Evolutionary conservation across 257 asterid species (phyloP).

Genomic region (Solanum dulcamara): DNA sequence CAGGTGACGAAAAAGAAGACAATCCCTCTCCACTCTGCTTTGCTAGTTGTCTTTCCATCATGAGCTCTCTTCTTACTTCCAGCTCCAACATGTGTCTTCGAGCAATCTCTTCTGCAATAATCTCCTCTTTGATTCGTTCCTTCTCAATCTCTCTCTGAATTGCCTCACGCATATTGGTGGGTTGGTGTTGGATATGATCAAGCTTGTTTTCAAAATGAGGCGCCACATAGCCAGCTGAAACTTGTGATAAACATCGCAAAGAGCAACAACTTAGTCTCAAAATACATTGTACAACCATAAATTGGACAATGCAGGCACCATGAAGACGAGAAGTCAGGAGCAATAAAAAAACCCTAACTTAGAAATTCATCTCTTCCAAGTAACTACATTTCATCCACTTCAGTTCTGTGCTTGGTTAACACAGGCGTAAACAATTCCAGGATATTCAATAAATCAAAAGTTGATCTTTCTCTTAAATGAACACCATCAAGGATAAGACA

Average conservation of each 20-base stretch:
- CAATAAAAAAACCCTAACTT: neutral
- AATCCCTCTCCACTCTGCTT: constrained; percentile 6
- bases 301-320: neutral
- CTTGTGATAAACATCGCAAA: neutral
- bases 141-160: constrained; percentile 30
- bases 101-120: constrained; percentile 32
- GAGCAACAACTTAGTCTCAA: neutral
- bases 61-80: constrained; percentile 52
- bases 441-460: neutral
- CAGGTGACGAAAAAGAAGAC: constrained; percentile 11
- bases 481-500: neutral
- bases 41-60: constrained; percentile 35
- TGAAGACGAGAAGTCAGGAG: neutral
- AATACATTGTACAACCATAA: neutral
- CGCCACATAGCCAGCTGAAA: constrained; percentile 23
- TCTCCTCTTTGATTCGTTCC: constrained; percentile 41
- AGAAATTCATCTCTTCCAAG: neutral
- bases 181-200: neutral
- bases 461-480: neutral
- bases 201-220: neutral
- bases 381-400: neutral
- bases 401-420: neutral
- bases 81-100: constrained; percentile 45
- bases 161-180: constrained; percentile 10
- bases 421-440: neutral